Evolutionary conservation across 2,329 filamentous ascomycete genomes (phyloP).

Genomic region (Fusarium xyrophilum): DNA sequence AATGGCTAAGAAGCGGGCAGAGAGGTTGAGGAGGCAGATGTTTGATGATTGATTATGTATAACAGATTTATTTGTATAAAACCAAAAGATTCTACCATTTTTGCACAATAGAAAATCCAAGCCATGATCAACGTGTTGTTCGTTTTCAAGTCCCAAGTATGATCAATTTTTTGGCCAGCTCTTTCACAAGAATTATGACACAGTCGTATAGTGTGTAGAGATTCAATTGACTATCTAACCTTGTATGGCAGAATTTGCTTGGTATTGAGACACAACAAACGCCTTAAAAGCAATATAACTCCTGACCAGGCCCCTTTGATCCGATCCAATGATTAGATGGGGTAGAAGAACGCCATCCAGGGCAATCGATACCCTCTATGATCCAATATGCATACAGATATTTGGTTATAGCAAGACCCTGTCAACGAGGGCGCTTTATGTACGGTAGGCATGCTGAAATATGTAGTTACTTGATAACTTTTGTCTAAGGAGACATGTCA

Average conservation of each 20-base stretch:
- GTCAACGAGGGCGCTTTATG: neutral
- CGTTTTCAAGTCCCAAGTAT: neutral
- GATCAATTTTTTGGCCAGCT: neutral
- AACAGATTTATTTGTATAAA: slow-evolving; percentile 20
- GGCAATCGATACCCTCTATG: slow-evolving; percentile 10
- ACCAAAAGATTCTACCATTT: neutral
- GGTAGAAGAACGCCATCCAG: slow-evolving; percentile 1
- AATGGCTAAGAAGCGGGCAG: neutral
- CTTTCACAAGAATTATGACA: neutral
- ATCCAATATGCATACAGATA: neutral
- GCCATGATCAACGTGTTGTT: neutral
- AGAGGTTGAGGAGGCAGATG: neutral
- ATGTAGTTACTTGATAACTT: neutral
- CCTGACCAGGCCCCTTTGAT: neutral
- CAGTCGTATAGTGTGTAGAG: neutral
- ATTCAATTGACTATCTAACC: slow-evolving; percentile 21
- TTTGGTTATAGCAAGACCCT: neutral
- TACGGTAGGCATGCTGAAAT: slow-evolving; percentile 5
- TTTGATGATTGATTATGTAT: slow-evolving; percentile 21
- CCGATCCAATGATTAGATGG: neutral
- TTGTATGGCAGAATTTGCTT: slow-evolving; percentile 1
- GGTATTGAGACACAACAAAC: slow-evolving; percentile 32
- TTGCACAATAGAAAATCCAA: slow-evolving; percentile 20
- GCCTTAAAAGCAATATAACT: neutral
- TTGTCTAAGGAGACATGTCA: slow-evolving; percentile 5